These are phyloP conservation scores for Penicillium diatomitis DNA, from an alignment of 495 filamentous ascomycete genomes.

Conservation along the genomic window DNA sequence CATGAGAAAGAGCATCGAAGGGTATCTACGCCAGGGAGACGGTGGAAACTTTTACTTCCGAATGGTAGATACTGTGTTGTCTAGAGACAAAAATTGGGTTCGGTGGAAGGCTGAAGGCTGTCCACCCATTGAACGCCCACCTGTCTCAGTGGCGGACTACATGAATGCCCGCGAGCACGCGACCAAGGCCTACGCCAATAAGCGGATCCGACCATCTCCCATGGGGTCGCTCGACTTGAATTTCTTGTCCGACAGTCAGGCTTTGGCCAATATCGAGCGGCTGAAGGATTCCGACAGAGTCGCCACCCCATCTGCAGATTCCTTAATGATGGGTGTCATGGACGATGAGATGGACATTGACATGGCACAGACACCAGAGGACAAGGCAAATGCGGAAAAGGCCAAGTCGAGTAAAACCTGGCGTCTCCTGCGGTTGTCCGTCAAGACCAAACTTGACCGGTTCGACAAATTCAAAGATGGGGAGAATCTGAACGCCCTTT, in stretches of 20 bases:
- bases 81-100: conserved; percentile 95
- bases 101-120: conserved; percentile 95
- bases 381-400: conserved; percentile 55
- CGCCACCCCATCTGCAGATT: conserved; percentile 44
- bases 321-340: conserved; percentile 52
- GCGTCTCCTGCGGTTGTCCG: conserved; percentile 73
- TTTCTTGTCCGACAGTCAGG: conserved; percentile 61
- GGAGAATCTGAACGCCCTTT: conserved; percentile 52
- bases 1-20: conserved; percentile 64
- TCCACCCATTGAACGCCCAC: conserved; percentile 68
- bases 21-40: conserved; percentile 63
- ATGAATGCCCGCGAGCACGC: conserved; percentile 55
- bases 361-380: conserved; percentile 60
- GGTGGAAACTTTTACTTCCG: conserved; percentile 84
- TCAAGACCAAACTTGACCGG: conserved; percentile 55
- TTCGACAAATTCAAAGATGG: conserved; percentile 85
- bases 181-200: conserved; percentile 54
- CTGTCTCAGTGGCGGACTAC: conserved; percentile 57
- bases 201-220: conserved; percentile 54
- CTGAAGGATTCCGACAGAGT: conserved; percentile 48
- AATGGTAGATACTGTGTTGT: conserved; percentile 90
- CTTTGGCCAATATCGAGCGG: conserved; percentile 43
- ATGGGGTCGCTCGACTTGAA: conserved; percentile 64
- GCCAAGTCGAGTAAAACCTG: conserved; percentile 79
- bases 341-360: conserved; percentile 75